Conservation (phyloP, 2,329 filamentous ascomycete genomes). For the Metarhizium sp. region DNA sequence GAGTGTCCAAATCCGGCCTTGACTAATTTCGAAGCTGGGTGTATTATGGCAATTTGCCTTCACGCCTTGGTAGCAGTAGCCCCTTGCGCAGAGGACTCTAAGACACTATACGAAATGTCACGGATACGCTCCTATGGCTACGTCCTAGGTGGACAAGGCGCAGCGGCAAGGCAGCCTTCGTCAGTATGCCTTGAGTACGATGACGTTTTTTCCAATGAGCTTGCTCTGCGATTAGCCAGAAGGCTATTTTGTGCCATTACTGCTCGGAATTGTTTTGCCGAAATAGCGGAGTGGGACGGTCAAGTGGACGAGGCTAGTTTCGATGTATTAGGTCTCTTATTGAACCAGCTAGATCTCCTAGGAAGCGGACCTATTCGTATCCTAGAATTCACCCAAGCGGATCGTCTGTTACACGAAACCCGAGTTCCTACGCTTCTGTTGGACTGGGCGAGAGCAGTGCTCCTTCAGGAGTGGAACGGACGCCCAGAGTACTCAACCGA, state of each 20-base stretch:
- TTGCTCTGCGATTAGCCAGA: conserved; percentile 48
- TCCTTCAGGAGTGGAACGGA: conserved; percentile 76
- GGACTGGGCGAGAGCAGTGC: conserved; percentile 65
- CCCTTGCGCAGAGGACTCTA: conserved; percentile 38
- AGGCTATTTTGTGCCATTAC: conserved; percentile 49
- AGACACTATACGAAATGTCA: conserved; percentile 49
- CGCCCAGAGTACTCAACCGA: conserved; percentile 59
- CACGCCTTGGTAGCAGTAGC: conserved; percentile 52
- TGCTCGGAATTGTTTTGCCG: conserved; percentile 40
- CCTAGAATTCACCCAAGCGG: conserved; percentile 39
- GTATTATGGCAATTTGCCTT: conserved; percentile 49
- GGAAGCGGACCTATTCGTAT: conserved; percentile 33
- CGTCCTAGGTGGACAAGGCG: conserved; percentile 35
- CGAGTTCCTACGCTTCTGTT: conserved; percentile 47
- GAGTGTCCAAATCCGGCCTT: conserved; percentile 5
- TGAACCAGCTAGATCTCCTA: conserved; percentile 45
- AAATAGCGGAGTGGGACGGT: conserved; percentile 28
- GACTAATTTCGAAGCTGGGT: conserved; percentile 40
- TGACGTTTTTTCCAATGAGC: conserved; percentile 52
- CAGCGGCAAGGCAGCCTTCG: conserved; percentile 35
- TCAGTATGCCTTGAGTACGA: conserved; percentile 50
- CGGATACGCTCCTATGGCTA: conserved; percentile 47
- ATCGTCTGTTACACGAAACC: conserved; percentile 47
- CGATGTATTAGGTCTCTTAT: conserved; percentile 38
- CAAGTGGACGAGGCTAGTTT: conserved; percentile 19